phyloP scores from a whole-genome alignment of 2,329 filamentous ascomycete species.

The Blastomyces gilchristii region DNA sequence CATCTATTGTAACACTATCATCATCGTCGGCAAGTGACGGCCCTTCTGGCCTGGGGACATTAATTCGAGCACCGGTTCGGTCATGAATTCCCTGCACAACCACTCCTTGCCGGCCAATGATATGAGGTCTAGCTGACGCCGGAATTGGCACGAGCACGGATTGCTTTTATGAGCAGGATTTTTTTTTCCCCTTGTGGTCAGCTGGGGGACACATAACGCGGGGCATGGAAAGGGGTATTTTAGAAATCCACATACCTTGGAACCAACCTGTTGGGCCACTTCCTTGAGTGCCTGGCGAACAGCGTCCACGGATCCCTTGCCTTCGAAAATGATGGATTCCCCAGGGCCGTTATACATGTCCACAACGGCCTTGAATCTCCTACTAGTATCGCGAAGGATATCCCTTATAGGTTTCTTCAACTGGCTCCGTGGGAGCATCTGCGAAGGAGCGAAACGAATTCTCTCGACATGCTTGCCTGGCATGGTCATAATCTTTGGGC shows the following conservation, averaged over 20 bases:
- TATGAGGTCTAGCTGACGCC: constrained; percentile 69
- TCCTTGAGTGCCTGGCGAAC: constrained; percentile 85
- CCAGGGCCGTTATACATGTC: constrained; percentile 63
- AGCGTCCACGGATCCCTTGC: constrained; percentile 69
- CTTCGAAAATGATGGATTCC: constrained; percentile 70
- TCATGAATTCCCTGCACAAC: constrained; percentile 86
- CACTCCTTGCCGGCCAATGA: constrained; percentile 85
- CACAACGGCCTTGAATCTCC: constrained; percentile 77
- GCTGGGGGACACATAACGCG: neutral
- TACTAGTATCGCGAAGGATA: constrained; percentile 83
- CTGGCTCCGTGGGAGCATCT: constrained; percentile 65
- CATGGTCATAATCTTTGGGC: constrained; percentile 56
- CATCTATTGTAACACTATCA: constrained; percentile 67
- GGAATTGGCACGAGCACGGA: constrained; percentile 69
- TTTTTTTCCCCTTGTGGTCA: neutral
- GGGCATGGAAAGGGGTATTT: neutral
- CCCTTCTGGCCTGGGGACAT: constrained; percentile 73
- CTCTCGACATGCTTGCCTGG: constrained; percentile 74
- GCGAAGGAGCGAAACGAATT: constrained; percentile 61
- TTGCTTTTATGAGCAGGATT: constrained; percentile 37
- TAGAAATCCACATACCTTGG: constrained; percentile 53
- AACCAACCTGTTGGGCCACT: constrained; percentile 75
- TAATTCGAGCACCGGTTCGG: constrained; percentile 79
- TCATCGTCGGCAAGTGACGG: constrained; percentile 55
- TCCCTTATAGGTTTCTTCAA: constrained; percentile 78